A percentile compares a stretch with the other conserved stretches of the same genome.
Evolutionary conservation across 1,284 basidiomycete genomes (phyloP).

Genomic region (Trametes pubescens): DNA sequence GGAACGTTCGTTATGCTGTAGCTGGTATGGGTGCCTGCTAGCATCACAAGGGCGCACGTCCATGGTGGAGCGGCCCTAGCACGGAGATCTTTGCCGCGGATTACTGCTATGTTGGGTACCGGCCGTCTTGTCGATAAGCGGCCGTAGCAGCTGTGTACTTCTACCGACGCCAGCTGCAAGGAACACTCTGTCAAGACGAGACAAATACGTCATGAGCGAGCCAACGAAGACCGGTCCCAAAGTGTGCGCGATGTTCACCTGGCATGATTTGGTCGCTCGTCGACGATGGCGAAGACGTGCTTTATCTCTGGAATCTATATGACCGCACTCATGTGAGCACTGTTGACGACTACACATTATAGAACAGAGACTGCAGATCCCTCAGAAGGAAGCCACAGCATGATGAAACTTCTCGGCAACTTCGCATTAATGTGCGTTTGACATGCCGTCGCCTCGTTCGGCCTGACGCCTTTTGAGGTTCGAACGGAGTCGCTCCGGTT

Average conservation of each 20-base stretch:
- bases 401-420: neutral
- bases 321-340: neutral
- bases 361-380: conserved; percentile 15
- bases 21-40: neutral
- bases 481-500: neutral
- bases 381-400: conserved; percentile 6
- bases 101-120: neutral
- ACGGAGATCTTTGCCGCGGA: neutral
- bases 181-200: neutral
- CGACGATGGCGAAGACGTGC: conserved; percentile 1
- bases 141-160: neutral
- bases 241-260: neutral
- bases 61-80: neutral
- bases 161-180: neutral
- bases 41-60: neutral
- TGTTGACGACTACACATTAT: neutral
- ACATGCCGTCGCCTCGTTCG: neutral
- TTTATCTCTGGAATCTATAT: conserved; percentile 1
- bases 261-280: neutral
- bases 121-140: conserved; percentile 5
- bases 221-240: neutral
- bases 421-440: neutral
- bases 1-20: neutral
- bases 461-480: neutral
- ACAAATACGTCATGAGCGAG: conserved; percentile 1